Evolutionary conservation across 768 basidiomycete genomes (phyloP).

Genomic region (Coprinopsis sp.): DNA sequence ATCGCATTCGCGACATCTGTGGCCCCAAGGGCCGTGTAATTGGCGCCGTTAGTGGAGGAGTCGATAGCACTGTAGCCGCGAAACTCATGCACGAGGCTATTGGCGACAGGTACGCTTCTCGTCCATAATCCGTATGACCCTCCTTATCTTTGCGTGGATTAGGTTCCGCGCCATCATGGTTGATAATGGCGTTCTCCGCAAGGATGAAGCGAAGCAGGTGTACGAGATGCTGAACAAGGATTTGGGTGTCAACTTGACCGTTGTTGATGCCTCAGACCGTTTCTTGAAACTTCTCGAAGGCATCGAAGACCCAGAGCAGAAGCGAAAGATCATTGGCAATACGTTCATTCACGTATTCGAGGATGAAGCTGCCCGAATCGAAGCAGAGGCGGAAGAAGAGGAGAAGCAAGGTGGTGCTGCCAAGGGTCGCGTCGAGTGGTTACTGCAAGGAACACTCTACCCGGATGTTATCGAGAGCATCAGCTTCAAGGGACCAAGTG

Average conservation of each 20-base stretch:
- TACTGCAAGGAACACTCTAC: constrained; percentile 95
- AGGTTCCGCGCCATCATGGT: constrained; percentile 99
- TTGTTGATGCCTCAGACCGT: constrained; percentile 91
- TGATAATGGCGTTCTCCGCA: constrained; percentile 93
- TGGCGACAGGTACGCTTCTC: constrained; percentile 71
- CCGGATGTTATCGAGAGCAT: constrained; percentile 99
- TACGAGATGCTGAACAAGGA: constrained; percentile 89
- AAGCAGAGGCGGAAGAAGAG: constrained; percentile 74
- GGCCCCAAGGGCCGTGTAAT: constrained; percentile 94
- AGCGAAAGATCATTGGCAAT: constrained; percentile 98
- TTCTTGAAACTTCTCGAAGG: constrained; percentile 88
- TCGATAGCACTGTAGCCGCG: constrained; percentile 96
- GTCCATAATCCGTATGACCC: constrained; percentile 3
- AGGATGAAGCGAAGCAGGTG: constrained; percentile 89
- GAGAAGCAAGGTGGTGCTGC: constrained; percentile 59
- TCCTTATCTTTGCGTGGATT: constrained; percentile 5
- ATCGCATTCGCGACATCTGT: constrained; percentile 90
- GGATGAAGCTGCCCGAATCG: constrained; percentile 86
- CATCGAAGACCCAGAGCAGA: constrained; percentile 93
- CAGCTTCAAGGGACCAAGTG: constrained; percentile 97
- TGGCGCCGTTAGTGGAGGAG: constrained; percentile 95
- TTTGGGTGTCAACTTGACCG: constrained; percentile 93
- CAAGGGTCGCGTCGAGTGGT: constrained; percentile 94
- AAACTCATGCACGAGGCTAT: constrained; percentile 99
- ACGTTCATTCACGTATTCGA: constrained; percentile 99